These are phyloP conservation scores for Effrenium voratum DNA, from an alignment of 73 alveolate genomes.

Conservation along the genomic window DNA sequence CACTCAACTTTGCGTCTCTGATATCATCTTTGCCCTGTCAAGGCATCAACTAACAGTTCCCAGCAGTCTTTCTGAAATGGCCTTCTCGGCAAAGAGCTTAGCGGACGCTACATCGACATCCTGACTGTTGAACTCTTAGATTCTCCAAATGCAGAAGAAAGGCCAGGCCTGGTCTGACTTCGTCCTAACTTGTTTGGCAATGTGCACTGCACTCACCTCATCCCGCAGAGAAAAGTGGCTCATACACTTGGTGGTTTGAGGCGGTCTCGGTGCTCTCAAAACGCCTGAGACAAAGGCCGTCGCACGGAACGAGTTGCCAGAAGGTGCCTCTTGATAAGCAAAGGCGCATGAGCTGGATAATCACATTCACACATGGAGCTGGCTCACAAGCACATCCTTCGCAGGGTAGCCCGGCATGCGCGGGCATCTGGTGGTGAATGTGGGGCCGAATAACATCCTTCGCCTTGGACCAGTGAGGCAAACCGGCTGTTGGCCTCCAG, in stretches of 20 bases:
- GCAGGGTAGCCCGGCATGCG: too few species aligned
- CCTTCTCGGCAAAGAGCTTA: conserved; percentile 6
- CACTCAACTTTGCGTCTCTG: not conserved
- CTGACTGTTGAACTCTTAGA: not conserved
- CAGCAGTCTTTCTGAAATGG: not conserved
- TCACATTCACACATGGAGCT: not conserved
- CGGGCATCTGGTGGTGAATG: not conserved
- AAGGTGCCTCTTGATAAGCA: not conserved
- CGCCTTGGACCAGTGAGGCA: not conserved
- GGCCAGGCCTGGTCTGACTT: not conserved
- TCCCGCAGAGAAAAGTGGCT: not conserved
- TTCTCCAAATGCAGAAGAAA: not conserved
- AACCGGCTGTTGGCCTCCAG: too few species aligned
- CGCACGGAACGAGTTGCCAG: not conserved
- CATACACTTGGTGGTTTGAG: too few species aligned
- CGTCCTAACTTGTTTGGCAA: conserved; percentile 32
- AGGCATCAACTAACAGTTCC: not conserved
- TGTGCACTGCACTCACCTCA: conserved; percentile 68
- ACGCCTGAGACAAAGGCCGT: not conserved
- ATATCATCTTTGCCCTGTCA: not conserved
- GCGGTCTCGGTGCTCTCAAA: not conserved
- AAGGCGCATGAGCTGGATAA: not conserved
- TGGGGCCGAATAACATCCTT: not conserved
- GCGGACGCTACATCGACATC: not conserved
- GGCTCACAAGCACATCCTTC: too few species aligned